Conservation (phyloP, 2,329 filamentous ascomycete species). For the Monilinia fructigena region DNA sequence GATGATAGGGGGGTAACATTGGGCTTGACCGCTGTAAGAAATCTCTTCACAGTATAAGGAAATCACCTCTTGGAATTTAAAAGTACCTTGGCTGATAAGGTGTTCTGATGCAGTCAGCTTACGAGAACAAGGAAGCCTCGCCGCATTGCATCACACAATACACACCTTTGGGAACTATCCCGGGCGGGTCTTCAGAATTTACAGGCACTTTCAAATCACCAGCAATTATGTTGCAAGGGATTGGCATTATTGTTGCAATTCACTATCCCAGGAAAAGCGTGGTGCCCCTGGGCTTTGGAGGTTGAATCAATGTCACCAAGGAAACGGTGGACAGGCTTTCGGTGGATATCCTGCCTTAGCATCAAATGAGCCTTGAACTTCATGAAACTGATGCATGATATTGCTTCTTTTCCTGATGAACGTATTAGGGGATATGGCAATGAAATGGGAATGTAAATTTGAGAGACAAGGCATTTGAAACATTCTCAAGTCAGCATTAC, state of each 20-base stretch:
- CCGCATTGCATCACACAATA: neutral
- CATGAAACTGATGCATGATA: too few relatives aligned
- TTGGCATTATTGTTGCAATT: neutral
- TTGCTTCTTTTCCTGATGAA: too few relatives aligned
- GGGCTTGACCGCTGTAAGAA: neutral
- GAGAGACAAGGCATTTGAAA: too few relatives aligned
- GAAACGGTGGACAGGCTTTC: neutral
- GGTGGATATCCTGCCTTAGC: too few relatives aligned
- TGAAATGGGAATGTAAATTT: too few relatives aligned
- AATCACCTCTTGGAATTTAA: too few relatives aligned
- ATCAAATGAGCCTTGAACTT: too few relatives aligned
- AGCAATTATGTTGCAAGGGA: neutral
- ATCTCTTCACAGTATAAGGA: neutral
- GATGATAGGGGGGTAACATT: neutral
- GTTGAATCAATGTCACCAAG: neutral
- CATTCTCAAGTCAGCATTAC: too few relatives aligned
- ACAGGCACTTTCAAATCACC: neutral
- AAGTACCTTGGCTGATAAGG: neutral
- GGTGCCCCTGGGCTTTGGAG: too few relatives aligned
- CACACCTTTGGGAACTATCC: neutral
- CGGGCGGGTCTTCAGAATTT: too few relatives aligned
- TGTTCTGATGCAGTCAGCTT: conserved; percentile 3
- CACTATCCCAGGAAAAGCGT: neutral
- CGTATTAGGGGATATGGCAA: too few relatives aligned
- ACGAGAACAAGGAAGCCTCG: neutral